Base-by-base conservation (phyloP, 2,329 filamentous ascomycete genomes). In the Tolypocladium inflatum region DNA sequence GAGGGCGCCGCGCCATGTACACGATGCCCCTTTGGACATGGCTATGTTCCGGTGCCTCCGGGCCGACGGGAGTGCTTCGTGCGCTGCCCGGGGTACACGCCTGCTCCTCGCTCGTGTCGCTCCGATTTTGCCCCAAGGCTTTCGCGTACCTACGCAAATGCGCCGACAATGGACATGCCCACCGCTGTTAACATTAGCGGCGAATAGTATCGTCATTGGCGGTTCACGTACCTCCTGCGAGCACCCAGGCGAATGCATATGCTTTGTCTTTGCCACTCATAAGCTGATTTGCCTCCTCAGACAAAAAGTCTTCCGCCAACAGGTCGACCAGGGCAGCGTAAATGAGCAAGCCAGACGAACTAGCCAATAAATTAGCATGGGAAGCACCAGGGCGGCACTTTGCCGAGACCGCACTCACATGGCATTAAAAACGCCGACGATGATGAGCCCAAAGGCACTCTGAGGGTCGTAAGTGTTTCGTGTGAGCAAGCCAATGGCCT, bases 371-470 rank as follows among this genome's bases (percentile, higher is more conserved):
- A 33, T 33, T 54, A 51, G 57, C 59, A 54, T 62, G 63, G 13
- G 65, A 21, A 30, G 1, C 3, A 38, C 11, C 15, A 9, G 55
- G 26, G 60, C 17, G 13, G 1, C 7, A 2, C 23, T 11, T 33
- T 33, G 8, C 1, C 33, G 4, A 17, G 13, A 19, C 5, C 26
- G 15, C 2, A 71, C 78, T 71, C 68, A 82, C 76, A 87, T 86
- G 33, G 84, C 82, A 64, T 87, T 87, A 70, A 86, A 87, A 1
- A 83, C 68, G 52, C 84, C 84, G 13, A 87, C 83, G 55, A 87
- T 79, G 59, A 87, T 84, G 35, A 87, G 68, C 38, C 83, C 84
- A 58, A 86, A 82, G 10, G 83, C 83, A 58, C 82, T 84, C 59
- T 84, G 78, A 0, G 84, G 84, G 58, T 87, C 83, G 61, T 87